phyloP scores from a whole-genome alignment of 768 basidiomycete genomes.

The Lactifluus rugatus region DNA sequence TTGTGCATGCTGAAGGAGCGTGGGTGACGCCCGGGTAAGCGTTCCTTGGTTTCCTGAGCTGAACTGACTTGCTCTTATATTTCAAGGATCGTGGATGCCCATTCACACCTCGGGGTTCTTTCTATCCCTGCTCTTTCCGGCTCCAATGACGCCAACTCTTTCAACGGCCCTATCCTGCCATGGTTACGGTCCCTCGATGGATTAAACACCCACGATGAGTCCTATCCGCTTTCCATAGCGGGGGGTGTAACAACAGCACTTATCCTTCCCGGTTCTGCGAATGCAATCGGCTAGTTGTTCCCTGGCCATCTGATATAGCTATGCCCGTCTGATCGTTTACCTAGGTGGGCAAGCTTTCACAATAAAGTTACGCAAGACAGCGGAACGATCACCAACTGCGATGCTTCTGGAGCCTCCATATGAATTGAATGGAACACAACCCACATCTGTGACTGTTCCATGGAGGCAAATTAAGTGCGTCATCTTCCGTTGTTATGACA shows the following conservation, averaged over 20 bases:
- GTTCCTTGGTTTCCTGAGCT: no score
- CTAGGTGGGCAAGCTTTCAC: conserved; percentile 65
- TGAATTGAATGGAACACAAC: conserved; percentile 42
- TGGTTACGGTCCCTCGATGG: conserved; percentile 72
- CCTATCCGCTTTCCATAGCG: conserved; percentile 60
- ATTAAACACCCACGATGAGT: conserved; percentile 71
- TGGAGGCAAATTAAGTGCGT: conserved; percentile 74
- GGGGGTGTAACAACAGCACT: conserved; percentile 76
- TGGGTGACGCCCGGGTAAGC: conserved; percentile 71
- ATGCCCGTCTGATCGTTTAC: conserved; percentile 21
- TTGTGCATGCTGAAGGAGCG: conserved; percentile 53
- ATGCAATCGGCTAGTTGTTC: conserved; percentile 10
- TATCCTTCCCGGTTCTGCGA: conserved; percentile 63
- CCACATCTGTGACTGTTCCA: conserved; percentile 35
- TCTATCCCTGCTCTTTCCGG: conserved; percentile 24
- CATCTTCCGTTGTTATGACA: not conserved
- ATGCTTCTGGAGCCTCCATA: conserved; percentile 73
- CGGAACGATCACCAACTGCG: conserved; percentile 58
- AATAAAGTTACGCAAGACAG: conserved; percentile 71
- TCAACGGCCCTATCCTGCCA: conserved; percentile 40
- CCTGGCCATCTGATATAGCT: not conserved
- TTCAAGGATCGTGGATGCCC: conserved; percentile 32
- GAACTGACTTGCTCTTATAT: not conserved
- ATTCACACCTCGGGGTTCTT: conserved; percentile 38
- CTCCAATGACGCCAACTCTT: conserved; percentile 36